A percentile compares a stretch with the other conserved stretches of the same genome.
Evolutionary conservation across 208 protist species (phyloP).

Genomic region (Angomonas deanei): DNA sequence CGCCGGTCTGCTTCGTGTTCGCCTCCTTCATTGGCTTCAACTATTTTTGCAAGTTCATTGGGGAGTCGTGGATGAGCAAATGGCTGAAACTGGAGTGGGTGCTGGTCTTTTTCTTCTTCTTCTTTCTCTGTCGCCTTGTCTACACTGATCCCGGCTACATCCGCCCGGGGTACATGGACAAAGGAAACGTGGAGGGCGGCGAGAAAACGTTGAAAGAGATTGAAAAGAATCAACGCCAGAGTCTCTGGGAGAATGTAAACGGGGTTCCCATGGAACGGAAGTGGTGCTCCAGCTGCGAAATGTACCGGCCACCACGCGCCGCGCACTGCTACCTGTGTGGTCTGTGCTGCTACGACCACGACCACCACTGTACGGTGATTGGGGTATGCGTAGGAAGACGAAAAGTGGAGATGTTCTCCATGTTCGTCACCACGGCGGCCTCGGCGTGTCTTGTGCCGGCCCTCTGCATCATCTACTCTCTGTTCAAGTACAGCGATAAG

Average conservation of each 20-base stretch:
- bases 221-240: constrained; percentile 51
- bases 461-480: constrained; percentile 17
- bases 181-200: background rate
- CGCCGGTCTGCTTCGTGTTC: constrained; percentile 26
- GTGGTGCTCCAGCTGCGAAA: constrained; percentile 87
- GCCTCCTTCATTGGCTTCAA: constrained; percentile 21
- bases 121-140: constrained; percentile 31
- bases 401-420: constrained; percentile 51
- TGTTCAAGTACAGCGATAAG: constrained; percentile 21
- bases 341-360: constrained; percentile 78
- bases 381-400: constrained; percentile 79
- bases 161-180: constrained; percentile 59
- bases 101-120: constrained; percentile 39
- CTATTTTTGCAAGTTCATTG: constrained; percentile 27
- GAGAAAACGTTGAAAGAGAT: constrained; percentile 68
- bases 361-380: constrained; percentile 88
- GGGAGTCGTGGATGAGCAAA: constrained; percentile 28
- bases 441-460: constrained; percentile 19
- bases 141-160: constrained; percentile 83
- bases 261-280: constrained; percentile 80
- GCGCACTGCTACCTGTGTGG: constrained; percentile 89
- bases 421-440: constrained; percentile 39
- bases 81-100: constrained; percentile 23
- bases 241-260: constrained; percentile 63
- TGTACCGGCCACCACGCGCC: constrained; percentile 77